Evolutionary conservation across 2,329 filamentous ascomycete genomes (phyloP).

Genomic region (Nemania abortiva): DNA sequence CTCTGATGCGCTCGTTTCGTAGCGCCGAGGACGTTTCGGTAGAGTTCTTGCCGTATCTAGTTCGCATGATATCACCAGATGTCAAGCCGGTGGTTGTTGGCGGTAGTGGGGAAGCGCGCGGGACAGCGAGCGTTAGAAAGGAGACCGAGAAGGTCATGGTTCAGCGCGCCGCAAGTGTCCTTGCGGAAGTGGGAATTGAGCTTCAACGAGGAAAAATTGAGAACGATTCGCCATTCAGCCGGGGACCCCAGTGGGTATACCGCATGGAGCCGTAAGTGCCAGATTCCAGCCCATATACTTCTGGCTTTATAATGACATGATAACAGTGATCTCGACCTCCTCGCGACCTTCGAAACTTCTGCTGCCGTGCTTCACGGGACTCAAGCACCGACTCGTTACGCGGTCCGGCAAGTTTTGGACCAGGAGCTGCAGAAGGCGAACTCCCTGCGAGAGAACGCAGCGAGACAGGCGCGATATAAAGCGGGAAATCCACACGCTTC

Average conservation of each 20-base stretch:
- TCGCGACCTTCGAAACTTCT: slow-evolving; percentile 80
- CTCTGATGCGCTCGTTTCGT: slow-evolving; percentile 81
- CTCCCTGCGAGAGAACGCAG: slow-evolving; percentile 72
- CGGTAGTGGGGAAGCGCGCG: slow-evolving; percentile 72
- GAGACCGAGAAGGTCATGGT: slow-evolving; percentile 87
- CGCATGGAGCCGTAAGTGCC: slow-evolving; percentile 89
- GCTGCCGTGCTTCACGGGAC: slow-evolving; percentile 65
- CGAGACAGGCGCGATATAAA: slow-evolving; percentile 73
- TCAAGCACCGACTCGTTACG: slow-evolving; percentile 84
- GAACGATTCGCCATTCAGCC: slow-evolving; percentile 68
- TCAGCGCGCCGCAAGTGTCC: slow-evolving; percentile 80
- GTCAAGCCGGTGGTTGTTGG: slow-evolving; percentile 90
- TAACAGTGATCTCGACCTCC: slow-evolving; percentile 76
- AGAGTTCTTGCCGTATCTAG: slow-evolving; percentile 86
- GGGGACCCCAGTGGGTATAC: slow-evolving; percentile 82
- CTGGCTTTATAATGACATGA: slow-evolving; percentile 21
- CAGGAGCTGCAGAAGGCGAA: slow-evolving; percentile 86
- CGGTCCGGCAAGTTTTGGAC: slow-evolving; percentile 91
- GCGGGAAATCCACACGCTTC: slow-evolving; percentile 58
- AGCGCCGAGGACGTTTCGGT: slow-evolving; percentile 81
- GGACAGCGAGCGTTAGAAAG: slow-evolving; percentile 87
- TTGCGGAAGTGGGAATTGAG: slow-evolving; percentile 83
- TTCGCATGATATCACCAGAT: slow-evolving; percentile 86
- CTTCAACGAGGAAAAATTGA: slow-evolving; percentile 87
- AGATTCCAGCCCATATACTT: slow-evolving; percentile 7